Base-by-base conservation (phyloP, 768 basidiomycete species). In the Trametes punicea region DNA sequence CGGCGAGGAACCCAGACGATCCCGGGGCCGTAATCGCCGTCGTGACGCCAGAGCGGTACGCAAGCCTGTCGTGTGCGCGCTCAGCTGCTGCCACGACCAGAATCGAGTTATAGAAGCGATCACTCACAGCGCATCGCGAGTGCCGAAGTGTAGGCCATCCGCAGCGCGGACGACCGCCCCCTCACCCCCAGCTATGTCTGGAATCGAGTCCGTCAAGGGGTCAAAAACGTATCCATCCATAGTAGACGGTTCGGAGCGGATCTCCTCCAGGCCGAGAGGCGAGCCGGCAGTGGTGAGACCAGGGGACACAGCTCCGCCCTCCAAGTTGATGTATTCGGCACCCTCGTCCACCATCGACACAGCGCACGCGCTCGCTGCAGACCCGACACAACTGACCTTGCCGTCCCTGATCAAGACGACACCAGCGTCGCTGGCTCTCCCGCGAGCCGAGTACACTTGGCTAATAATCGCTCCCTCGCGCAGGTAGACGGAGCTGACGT, bases 31-130 rank as follows among this genome's bases (percentile, higher is more conserved):
- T 75, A 13, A 93, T 74, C 1, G 79, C 87, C 1, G 77, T 79
- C 2, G 89, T 90, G 2, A 94, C 86, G 3, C 92, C 91, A 6
- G 77, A 70, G 18, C 82, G 81, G 64, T 90, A 88, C 0, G 91
- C 88, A 36, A 88, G 65, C 29, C 90, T 92, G 62, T n/a, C n/a
- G n/a, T n/a, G n/a, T n/a, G n/a, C n/a, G n/a, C n/a, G n/a, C n/a
- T n/a, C n/a, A n/a, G n/a, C n/a, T n/a, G n/a, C n/a, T n/a, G 42
- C 25, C 25, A 21, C 25, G 9, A 44, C n/a, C 15, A 15, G 36
- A 9, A 2, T 18, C 9, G 5, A 1, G 2, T 10, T 20, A 23
- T 21, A 15, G 15, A 9, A 11, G 6, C 7, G 34, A 3, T 25
- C 7, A 64, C 74, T 60, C 62, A 84, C 84, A 84, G 65, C 16